Conservation (phyloP, 331 rosid genomes). For the Cydonia oblonga region DNA sequence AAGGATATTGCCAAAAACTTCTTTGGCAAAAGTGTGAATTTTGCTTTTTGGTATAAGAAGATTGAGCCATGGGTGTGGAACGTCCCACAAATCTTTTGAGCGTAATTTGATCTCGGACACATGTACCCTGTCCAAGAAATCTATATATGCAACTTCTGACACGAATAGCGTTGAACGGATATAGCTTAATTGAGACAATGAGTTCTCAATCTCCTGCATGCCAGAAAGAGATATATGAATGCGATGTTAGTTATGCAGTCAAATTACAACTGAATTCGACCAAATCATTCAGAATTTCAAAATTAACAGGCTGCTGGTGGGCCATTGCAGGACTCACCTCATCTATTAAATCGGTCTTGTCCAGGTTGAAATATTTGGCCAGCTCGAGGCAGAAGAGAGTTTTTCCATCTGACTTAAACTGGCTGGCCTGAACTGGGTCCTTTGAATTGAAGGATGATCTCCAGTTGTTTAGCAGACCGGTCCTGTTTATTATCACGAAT, state of each 20-base stretch:
- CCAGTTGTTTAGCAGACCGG: conserved; percentile 85
- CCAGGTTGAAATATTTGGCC: conserved; percentile 61
- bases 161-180: conserved; percentile 73
- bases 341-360: conserved; percentile 23
- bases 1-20: conserved; percentile 75
- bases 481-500: conserved; percentile 80
- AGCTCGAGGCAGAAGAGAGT: conserved; percentile 80
- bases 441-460: conserved; percentile 75
- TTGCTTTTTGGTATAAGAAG: conserved; percentile 78
- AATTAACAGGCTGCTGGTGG: background rate
- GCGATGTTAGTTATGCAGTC: background rate
- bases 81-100: conserved; percentile 87
- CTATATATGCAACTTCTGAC: conserved; percentile 65
- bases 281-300: background rate
- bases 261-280: background rate
- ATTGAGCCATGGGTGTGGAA: conserved; percentile 99
- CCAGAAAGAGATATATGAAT: conserved; percentile 9
- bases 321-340: conserved; percentile 39
- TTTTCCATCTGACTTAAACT: conserved; percentile 79
- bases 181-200: conserved; percentile 46
- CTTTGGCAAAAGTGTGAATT: conserved; percentile 58
- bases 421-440: conserved; percentile 76
- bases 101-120: conserved; percentile 76
- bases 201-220: conserved; percentile 57
- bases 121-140: conserved; percentile 87